phyloP scores from a whole-genome alignment of 2,329 filamentous ascomycete species.

The Trichoderma hamatum region DNA sequence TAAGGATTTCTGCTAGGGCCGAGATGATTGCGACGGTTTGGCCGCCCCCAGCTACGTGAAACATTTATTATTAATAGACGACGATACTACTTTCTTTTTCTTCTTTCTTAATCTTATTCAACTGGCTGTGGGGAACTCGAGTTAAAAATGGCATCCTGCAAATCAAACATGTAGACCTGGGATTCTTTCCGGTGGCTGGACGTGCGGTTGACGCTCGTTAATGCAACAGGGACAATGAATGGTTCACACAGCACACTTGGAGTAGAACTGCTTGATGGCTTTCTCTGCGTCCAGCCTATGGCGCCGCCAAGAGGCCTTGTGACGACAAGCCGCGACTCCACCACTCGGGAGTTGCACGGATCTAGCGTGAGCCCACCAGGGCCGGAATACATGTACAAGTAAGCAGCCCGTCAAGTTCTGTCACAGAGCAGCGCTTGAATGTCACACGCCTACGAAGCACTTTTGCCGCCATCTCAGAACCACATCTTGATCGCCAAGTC shows the following conservation, averaged over 20 bases:
- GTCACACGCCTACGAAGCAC: not conserved
- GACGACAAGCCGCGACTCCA: slow-evolving; percentile 22
- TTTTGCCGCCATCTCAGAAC: slow-evolving; percentile 19
- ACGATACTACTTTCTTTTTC: not conserved
- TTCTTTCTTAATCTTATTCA: not conserved
- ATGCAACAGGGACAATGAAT: not conserved
- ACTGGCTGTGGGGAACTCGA: not conserved
- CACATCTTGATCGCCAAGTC: slow-evolving; percentile 25
- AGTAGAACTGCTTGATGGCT: not conserved
- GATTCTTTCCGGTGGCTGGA: slow-evolving; percentile 2
- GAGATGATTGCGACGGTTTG: slow-evolving; percentile 19
- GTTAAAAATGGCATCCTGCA: not conserved
- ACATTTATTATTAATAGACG: slow-evolving; percentile 19
- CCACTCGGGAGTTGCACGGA: slow-evolving; percentile 14
- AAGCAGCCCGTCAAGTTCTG: not conserved
- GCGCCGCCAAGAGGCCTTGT: slow-evolving; percentile 19
- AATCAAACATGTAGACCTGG: not conserved
- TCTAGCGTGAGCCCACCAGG: not conserved
- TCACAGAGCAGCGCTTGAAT: not conserved
- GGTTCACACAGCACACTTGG: not conserved
- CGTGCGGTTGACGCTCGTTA: not conserved
- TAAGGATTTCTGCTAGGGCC: slow-evolving; percentile 5
- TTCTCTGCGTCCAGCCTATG: not conserved
- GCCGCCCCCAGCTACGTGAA: slow-evolving; percentile 6
- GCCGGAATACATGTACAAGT: not conserved